phyloP scores from a whole-genome alignment of 371 early-diverging fungal species.

The Apophysomyces variabilis region DNA sequence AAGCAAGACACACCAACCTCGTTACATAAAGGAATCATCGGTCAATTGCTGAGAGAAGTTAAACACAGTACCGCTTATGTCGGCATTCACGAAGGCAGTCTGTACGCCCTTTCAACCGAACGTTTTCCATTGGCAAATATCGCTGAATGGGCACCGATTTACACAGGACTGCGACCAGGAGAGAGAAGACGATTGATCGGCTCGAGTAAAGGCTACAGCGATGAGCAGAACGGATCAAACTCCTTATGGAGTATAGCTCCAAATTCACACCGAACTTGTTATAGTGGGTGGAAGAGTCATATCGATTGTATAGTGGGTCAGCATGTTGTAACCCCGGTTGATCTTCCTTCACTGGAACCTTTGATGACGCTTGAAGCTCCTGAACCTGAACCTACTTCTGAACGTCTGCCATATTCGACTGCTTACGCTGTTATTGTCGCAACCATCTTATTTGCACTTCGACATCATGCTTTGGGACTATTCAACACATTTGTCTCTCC shows the following conservation, averaged over 20 bases:
- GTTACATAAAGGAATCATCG: constrained; percentile 33
- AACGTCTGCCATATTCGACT: constrained; percentile 44
- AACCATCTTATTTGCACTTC: constrained; percentile 31
- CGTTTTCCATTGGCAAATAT: constrained; percentile 62
- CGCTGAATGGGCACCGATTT: constrained; percentile 46
- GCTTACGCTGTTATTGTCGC: constrained; percentile 29
- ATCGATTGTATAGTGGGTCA: constrained; percentile 40
- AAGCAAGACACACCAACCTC: constrained; percentile 38
- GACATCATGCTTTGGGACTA: constrained; percentile 25
- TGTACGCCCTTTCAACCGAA: constrained; percentile 62
- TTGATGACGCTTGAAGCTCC: not conserved
- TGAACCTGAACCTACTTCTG: not conserved
- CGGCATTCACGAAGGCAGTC: constrained; percentile 58
- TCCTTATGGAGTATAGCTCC: constrained; percentile 5
- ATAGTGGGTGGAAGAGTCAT: constrained; percentile 41
- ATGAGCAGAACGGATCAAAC: constrained; percentile 22
- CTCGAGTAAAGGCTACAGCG: constrained; percentile 32
- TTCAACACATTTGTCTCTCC: constrained; percentile 27
- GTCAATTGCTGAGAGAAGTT: constrained; percentile 23
- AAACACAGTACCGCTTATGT: constrained; percentile 49
- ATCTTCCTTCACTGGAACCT: constrained; percentile 8
- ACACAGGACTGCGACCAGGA: constrained; percentile 40
- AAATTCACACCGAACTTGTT: constrained; percentile 25
- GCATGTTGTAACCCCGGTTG: constrained; percentile 22
- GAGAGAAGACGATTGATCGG: constrained; percentile 37